phyloP scores from a whole-genome alignment of 2,329 filamentous ascomycete genomes.

The Colletotrichum graminicola region DNA sequence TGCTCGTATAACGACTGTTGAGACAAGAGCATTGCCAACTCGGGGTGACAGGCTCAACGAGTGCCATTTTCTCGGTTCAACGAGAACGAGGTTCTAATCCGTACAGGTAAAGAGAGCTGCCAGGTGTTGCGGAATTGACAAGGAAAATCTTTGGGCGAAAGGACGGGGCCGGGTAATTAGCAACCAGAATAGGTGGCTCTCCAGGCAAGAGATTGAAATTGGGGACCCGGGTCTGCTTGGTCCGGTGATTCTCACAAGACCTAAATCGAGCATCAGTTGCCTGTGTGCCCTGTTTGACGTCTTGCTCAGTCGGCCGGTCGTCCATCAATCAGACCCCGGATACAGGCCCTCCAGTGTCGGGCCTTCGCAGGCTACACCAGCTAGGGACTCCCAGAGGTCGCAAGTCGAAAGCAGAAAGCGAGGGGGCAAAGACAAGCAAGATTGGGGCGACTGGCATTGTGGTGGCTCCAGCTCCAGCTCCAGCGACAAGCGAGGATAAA shows the following conservation, averaged over 20 bases:
- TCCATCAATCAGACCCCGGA: slow-evolving; percentile 16
- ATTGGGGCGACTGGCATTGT: slow-evolving; percentile 18
- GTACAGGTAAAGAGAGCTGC: neutral
- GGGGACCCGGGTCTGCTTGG: slow-evolving; percentile 3
- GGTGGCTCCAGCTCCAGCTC: slow-evolving; percentile 14
- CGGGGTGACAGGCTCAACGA: neutral
- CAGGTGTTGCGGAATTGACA: slow-evolving; percentile 20
- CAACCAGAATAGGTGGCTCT: slow-evolving; percentile 28
- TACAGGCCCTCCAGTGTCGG: slow-evolving; percentile 15
- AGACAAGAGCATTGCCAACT: neutral
- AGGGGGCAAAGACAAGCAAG: slow-evolving; percentile 18
- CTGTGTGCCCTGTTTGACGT: neutral
- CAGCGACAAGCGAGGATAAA: slow-evolving; percentile 5
- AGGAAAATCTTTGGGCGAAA: slow-evolving; percentile 25
- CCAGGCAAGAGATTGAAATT: slow-evolving; percentile 16
- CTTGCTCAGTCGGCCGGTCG: slow-evolving; percentile 9
- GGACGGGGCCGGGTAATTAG: slow-evolving; percentile 32
- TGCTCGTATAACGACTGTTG: neutral
- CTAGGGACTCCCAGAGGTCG: slow-evolving; percentile 14
- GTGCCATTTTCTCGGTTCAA: neutral
- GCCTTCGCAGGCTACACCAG: slow-evolving; percentile 13
- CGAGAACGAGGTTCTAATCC: neutral
- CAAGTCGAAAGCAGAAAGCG: slow-evolving; percentile 3
- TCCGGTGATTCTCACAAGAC: slow-evolving; percentile 10
- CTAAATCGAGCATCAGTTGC: slow-evolving; percentile 18